A percentile compares a stretch with the other conserved stretches of the same genome.
phyloP scores from a whole-genome alignment of 108 stramenopile genomes.

The Nitzschia putrida region DNA sequence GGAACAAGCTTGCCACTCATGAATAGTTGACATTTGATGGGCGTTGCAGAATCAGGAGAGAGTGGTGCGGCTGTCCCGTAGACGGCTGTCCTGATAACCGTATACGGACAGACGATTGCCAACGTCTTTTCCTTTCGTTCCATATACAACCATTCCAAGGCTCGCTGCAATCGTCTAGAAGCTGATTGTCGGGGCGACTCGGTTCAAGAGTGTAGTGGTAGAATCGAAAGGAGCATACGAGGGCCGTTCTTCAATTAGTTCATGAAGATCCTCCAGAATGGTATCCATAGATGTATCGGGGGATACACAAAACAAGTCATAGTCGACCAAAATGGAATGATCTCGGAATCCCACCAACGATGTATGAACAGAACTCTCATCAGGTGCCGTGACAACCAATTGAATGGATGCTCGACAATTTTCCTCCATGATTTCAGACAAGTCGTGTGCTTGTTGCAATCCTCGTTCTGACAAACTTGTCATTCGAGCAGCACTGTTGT shows the following conservation, averaged over 20 bases:
- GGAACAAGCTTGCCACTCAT: slow-evolving; percentile 16
- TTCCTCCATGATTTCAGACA: background rate
- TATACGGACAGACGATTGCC: slow-evolving; percentile 46
- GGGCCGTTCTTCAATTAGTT: background rate
- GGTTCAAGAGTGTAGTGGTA: background rate
- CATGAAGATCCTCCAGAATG: slow-evolving; percentile 18
- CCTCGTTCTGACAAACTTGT: slow-evolving; percentile 28
- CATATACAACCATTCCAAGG: slow-evolving; percentile 25
- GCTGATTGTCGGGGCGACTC: slow-evolving; percentile 17
- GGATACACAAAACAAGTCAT: slow-evolving; percentile 22
- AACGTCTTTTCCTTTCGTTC: slow-evolving; percentile 21
- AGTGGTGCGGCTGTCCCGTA: slow-evolving; percentile 4
- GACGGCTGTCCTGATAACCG: slow-evolving; percentile 32
- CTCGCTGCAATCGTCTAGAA: background rate
- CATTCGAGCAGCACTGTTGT: background rate
- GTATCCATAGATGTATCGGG: slow-evolving; percentile 30
- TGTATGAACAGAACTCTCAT: slow-evolving; percentile 33
- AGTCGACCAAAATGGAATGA: slow-evolving; percentile 16
- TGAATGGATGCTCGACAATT: slow-evolving; percentile 14
- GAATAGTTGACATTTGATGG: slow-evolving; percentile 17
- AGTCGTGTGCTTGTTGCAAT: slow-evolving; percentile 5
- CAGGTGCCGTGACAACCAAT: slow-evolving; percentile 36
- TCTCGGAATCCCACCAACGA: slow-evolving; percentile 23
- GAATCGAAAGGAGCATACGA: slow-evolving; percentile 15
- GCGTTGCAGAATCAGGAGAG: slow-evolving; percentile 2